phyloP scores from a whole-genome alignment of 169 alveolate species.

The Plasmodium cynomolgi region DNA sequence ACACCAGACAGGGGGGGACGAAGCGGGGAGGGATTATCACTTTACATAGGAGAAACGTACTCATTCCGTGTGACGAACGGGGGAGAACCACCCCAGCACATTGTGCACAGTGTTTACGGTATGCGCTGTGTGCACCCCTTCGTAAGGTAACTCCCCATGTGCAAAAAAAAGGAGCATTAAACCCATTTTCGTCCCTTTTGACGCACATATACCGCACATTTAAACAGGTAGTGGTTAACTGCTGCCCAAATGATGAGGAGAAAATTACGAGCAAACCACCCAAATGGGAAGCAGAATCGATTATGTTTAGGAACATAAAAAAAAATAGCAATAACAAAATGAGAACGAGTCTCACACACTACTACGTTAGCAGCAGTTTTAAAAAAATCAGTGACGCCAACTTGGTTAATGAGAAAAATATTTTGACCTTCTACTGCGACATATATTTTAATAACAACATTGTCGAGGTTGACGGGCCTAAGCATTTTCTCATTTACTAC shows the following conservation, averaged over 20 bases:
- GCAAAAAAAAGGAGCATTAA: neutral
- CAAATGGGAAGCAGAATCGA: slow-evolving; percentile 21
- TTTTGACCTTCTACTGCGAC: slow-evolving; percentile 70
- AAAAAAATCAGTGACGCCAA: slow-evolving; percentile 19
- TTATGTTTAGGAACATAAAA: slow-evolving; percentile 50
- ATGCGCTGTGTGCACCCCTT: neutral
- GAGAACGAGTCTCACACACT: slow-evolving; percentile 72
- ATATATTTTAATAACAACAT: slow-evolving; percentile 69
- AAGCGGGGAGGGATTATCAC: neutral
- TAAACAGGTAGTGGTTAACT: neutral
- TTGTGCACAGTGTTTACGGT: neutral
- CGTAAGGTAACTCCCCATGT: neutral
- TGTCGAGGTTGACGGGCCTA: slow-evolving; percentile 74
- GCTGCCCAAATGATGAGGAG: neutral
- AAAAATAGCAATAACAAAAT: slow-evolving; percentile 69
- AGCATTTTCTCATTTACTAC: slow-evolving; percentile 67
- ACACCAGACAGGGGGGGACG: neutral
- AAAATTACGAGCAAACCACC: neutral
- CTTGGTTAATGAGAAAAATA: slow-evolving; percentile 65
- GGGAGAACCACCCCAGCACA: neutral
- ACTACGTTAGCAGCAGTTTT: slow-evolving; percentile 68
- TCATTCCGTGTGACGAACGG: neutral
- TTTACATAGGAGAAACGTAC: neutral
- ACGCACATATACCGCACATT: neutral
- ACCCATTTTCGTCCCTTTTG: slow-evolving; percentile 33